These are phyloP conservation scores for Diaporthe sp. DNA, from an alignment of 2,329 filamentous ascomycete genomes.

Conservation along the genomic window DNA sequence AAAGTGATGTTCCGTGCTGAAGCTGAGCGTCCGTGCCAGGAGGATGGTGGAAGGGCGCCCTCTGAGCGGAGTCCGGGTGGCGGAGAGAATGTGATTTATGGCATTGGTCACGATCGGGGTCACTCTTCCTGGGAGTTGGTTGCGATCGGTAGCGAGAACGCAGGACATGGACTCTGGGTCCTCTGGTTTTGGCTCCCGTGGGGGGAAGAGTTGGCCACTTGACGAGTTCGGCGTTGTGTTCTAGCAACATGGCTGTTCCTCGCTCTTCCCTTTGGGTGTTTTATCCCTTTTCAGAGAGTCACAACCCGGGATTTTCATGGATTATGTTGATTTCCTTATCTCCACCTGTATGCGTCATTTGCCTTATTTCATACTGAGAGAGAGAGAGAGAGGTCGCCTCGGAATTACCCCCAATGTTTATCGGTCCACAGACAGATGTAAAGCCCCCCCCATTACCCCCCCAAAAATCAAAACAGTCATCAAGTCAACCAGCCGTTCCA, in stretches of 20 bases:
- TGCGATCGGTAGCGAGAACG: conserved; percentile 51
- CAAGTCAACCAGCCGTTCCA: conserved; percentile 22
- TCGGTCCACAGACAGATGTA: conserved; percentile 36
- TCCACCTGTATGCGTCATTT: conserved; percentile 36
- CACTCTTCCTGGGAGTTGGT: conserved; percentile 50
- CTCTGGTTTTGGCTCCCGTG: conserved; percentile 43
- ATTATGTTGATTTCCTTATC: conserved; percentile 37
- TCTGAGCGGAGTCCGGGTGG: conserved; percentile 23
- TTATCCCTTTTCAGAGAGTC: conserved; percentile 29
- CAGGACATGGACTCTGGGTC: conserved; percentile 49
- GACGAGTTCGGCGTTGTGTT: conserved; percentile 26
- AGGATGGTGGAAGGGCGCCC: conserved; percentile 36
- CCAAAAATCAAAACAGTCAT: conserved; percentile 37
- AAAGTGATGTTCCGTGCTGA: conserved; percentile 33
- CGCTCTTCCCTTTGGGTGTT: conserved; percentile 17
- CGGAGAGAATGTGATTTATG: conserved; percentile 39
- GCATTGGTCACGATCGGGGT: conserved; percentile 44
- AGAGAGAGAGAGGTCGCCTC: conserved; percentile 28
- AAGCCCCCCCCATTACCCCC: conserved; percentile 30
- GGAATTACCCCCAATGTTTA: conserved; percentile 37
- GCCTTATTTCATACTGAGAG: conserved; percentile 36
- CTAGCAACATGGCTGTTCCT: conserved; percentile 31
- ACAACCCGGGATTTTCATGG: conserved; percentile 33
- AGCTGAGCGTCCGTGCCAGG: conserved; percentile 28
- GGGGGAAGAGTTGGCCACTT: conserved; percentile 34